phyloP scores from a whole-genome alignment of 2,329 filamentous ascomycete species.

The Corinectria fuckeliana region DNA sequence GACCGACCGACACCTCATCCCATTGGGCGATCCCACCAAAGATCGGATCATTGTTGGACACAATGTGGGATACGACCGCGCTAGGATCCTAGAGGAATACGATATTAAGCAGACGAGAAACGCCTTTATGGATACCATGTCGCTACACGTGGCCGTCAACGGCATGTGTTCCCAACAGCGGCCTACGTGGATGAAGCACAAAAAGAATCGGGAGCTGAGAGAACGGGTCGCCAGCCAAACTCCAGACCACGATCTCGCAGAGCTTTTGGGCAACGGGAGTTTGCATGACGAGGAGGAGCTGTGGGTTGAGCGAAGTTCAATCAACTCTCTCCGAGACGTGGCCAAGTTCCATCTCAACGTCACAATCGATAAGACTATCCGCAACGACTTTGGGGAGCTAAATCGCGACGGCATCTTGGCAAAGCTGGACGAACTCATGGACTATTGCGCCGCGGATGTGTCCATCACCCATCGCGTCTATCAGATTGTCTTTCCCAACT shows the following conservation, averaged over 20 bases:
- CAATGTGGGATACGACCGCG: slow-evolving; percentile 94
- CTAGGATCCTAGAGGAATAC: slow-evolving; percentile 89
- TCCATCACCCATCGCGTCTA: slow-evolving; percentile 93
- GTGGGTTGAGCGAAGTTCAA: slow-evolving; percentile 92
- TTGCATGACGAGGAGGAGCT: slow-evolving; percentile 90
- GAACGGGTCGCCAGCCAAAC: slow-evolving; percentile 79
- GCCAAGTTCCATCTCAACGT: slow-evolving; percentile 95
- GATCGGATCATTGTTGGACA: slow-evolving; percentile 88
- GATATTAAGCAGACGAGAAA: slow-evolving; percentile 81
- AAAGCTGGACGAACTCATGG: slow-evolving; percentile 81
- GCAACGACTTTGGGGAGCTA: slow-evolving; percentile 86
- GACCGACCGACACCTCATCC: slow-evolving; percentile 80
- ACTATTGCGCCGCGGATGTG: slow-evolving; percentile 96
- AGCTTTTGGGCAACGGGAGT: slow-evolving; percentile 71
- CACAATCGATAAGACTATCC: slow-evolving; percentile 85
- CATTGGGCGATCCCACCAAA: slow-evolving; percentile 77
- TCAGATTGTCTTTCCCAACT: slow-evolving; percentile 89
- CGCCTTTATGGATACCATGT: slow-evolving; percentile 96
- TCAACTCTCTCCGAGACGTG: slow-evolving; percentile 94
- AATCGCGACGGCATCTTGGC: slow-evolving; percentile 72
- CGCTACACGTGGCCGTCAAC: slow-evolving; percentile 94
- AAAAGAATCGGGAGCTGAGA: slow-evolving; percentile 84
- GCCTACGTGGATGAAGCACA: slow-evolving; percentile 96
- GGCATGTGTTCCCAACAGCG: slow-evolving; percentile 98
- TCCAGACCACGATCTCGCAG: slow-evolving; percentile 72